Evolutionary conservation across 164 flowering plant species (phyloP).

Genomic region (Cinnamomum chago): DNA sequence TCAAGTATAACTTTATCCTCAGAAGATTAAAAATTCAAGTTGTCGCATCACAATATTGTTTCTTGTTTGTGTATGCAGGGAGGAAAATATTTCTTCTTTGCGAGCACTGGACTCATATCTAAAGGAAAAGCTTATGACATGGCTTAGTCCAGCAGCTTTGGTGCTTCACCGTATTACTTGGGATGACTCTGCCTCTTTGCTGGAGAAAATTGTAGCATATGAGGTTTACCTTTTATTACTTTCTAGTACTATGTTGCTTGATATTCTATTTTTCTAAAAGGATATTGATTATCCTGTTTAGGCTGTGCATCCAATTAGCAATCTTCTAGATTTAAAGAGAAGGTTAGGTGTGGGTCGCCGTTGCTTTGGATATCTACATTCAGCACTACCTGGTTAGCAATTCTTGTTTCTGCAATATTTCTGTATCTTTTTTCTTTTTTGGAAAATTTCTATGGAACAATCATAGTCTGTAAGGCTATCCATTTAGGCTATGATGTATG

Average conservation of each 20-base stretch:
- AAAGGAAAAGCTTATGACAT: constrained; percentile 80
- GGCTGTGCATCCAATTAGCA: constrained; percentile 99
- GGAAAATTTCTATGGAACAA: not conserved
- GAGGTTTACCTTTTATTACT: constrained; percentile 39
- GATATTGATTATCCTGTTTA: constrained; percentile 17
- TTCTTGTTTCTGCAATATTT: not conserved
- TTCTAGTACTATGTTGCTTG: constrained; percentile 4
- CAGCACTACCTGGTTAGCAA: constrained; percentile 78
- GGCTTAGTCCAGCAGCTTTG: constrained; percentile 94
- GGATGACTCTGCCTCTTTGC: constrained; percentile 93
- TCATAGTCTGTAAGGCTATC: not conserved
- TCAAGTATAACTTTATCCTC: too few relatives aligned
- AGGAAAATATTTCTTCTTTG: constrained; percentile 67
- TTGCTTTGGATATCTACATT: constrained; percentile 93
- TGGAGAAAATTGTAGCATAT: constrained; percentile 91
- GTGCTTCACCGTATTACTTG: constrained; percentile 94
- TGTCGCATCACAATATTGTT: not conserved
- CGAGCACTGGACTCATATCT: constrained; percentile 77
- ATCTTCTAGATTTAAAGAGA: constrained; percentile 83
- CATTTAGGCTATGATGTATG: not conserved
- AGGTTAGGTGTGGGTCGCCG: constrained; percentile 93
- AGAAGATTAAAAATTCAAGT: not conserved
- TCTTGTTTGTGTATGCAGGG: constrained; percentile 33
- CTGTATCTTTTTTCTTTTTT: not conserved
- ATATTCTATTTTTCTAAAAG: not conserved